Evolutionary conservation across 495 filamentous ascomycete genomes (phyloP), one percentile per base, ranked within the genome.

Genomic region (Cetradonia linearis): DNA sequence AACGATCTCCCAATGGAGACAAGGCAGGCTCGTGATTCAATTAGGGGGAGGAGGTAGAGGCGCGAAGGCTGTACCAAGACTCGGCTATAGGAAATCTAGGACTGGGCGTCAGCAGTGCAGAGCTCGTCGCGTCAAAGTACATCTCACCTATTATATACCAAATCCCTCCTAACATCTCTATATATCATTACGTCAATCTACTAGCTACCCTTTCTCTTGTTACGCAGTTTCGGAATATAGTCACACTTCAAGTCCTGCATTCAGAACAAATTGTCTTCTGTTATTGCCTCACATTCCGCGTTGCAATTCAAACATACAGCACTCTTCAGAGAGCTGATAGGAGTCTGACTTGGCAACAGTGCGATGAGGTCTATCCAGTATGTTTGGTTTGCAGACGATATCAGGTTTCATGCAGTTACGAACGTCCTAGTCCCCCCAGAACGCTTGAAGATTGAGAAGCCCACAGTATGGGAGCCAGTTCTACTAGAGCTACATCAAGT

Each of bases 321-420:
- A n/a, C 27, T 20, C 47, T 14, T 28, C 5, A 28, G 18, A 40
- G 14, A 33, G 38, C 7, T 4, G 25, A 9, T 50, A 49, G n/a
- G 7, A 13, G 33, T 55, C 46, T 59, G 56, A 63, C 27, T 3
- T 10, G 6, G n/a, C n/a, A 28, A 20, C 53, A 76, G 72, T 76
- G 74, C 42, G 69, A 76, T 53, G 74, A 76, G 55, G 63, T 63
- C 54, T 67, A 71, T n/a, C 74, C 74, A 11, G 52, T 68, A 1
- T 76, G 74, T 49, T 63, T 69, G 56, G 67, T 66, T 54, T 76
- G 74, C 59, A 60, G 63, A 10, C 69, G 73, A 7, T 69, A 74
- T 61, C 62, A 66, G 8, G 42, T 73, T 5, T 62, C 66, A 5
- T 76, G 74, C 60, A 54, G 65, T 10, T 76, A 63, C 44, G 62